These are phyloP conservation scores for Lentinus tigrinus DNA, from an alignment of 768 basidiomycete species.

Conservation along the genomic window DNA sequence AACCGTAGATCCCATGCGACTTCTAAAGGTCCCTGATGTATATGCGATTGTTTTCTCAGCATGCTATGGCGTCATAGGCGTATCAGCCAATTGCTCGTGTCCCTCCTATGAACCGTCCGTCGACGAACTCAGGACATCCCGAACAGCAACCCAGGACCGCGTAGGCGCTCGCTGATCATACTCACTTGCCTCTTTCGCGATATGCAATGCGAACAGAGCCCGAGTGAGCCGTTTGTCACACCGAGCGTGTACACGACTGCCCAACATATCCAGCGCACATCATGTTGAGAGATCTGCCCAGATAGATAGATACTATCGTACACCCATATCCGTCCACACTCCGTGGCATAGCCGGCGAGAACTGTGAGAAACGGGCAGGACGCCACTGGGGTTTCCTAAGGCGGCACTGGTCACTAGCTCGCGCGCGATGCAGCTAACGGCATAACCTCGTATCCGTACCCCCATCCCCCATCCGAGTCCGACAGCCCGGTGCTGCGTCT, in stretches of 20 bases:
- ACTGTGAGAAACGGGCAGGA: background rate
- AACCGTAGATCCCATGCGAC: no score
- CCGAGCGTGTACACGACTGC: background rate
- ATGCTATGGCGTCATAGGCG: no score
- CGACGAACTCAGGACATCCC: no score
- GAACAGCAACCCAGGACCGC: no score
- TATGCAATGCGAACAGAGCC: background rate
- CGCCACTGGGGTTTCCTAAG: no score
- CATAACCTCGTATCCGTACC: slow-evolving; percentile 2
- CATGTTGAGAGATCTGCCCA: background rate
- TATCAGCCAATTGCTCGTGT: no score
- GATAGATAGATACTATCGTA: background rate
- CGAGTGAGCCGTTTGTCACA: background rate
- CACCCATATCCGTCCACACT: background rate
- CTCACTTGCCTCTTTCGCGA: background rate
- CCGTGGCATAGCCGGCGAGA: background rate
- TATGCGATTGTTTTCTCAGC: no score
- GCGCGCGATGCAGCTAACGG: background rate
- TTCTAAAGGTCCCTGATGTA: no score
- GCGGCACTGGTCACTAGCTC: background rate
- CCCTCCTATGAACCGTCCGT: no score
- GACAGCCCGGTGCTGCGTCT: background rate
- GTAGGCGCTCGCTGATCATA: background rate
- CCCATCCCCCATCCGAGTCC: background rate
- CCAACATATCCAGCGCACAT: background rate